A percentile compares a stretch with the other conserved stretches of the same genome.
Conservation (phyloP, 345 rosid species). For the Eucalyptus erythrocorys region DNA sequence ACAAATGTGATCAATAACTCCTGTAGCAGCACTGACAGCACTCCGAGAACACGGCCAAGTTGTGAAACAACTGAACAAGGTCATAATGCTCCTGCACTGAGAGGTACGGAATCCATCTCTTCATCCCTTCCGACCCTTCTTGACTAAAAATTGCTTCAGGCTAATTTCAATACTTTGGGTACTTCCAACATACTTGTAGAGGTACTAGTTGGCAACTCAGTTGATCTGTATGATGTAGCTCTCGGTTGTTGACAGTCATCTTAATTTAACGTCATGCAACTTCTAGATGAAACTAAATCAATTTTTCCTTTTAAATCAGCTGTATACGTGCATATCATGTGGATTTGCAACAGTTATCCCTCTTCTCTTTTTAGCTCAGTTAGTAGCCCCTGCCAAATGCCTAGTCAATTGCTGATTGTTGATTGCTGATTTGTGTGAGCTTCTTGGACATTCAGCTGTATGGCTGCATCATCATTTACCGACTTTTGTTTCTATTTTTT, state of each 20-base stretch:
- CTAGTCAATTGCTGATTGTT: not conserved
- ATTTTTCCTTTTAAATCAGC: not conserved
- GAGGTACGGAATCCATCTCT: slow-evolving; percentile 23
- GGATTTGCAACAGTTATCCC: not conserved
- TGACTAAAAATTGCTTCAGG: not conserved
- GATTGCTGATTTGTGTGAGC: not conserved
- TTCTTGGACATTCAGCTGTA: not conserved
- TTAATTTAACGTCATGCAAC: not conserved
- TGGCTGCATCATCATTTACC: not conserved
- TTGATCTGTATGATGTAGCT: not conserved
- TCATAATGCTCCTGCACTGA: slow-evolving; percentile 34
- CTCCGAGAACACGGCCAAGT: slow-evolving; percentile 23
- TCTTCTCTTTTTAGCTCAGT: not conserved
- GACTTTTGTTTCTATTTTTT: not conserved
- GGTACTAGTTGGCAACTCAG: not conserved
- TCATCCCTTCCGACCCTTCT: not conserved
- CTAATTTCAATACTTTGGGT: not conserved
- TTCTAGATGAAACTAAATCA: not conserved
- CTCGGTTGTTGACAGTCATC: not conserved
- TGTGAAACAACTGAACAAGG: slow-evolving; percentile 38
- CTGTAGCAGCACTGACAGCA: slow-evolving; percentile 62
- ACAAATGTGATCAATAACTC: slow-evolving; percentile 31
- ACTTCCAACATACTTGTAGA: not conserved
- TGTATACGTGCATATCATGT: not conserved
- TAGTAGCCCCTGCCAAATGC: not conserved